Base-by-base conservation (phyloP, 2,329 filamentous ascomycete species). In the Alternaria dauci region DNA sequence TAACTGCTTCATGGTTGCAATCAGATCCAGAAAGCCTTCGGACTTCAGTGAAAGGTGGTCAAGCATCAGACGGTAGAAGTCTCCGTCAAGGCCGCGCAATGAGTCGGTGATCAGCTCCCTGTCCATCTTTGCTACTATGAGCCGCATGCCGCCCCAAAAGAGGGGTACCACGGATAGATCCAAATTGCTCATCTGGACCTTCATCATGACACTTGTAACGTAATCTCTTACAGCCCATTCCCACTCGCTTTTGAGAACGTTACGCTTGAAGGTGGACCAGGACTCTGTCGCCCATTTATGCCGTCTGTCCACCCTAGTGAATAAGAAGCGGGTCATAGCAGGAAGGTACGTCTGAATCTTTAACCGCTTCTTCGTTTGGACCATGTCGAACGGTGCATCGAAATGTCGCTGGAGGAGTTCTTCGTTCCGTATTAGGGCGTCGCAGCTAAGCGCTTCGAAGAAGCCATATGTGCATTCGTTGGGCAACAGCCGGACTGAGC, bases 401-500 rank as follows among this genome's bases (percentile, higher is more conserved):
- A 98, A 97, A 66, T 89, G 84, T 28, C 81, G 70, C 56, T 79
- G 74, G 23, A 90, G 76, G 20, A 85, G 78, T 18, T 80, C 77
- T 56, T 87, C 84, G 64, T 86, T 82, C 23, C 81, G 78, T 62
- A 97, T 83, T 74, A 96, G 93, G 1, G 90, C 85, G 67, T 93
- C 88, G 76, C 91, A 96, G 76, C 93, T 96, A 52, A 98, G 81
- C 0, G 91, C 90, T 76, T 98, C 94, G 71, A 96, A 97, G 30
- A 98, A 87, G 11, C 92, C 90, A 59, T 95, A 86, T 52, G 96
- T 86, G 7, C 92, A 88, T 28, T 86, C 81, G 2, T 85, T 80
- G 28, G 86, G 83, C 26, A 88, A 76, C 26, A 82, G 77, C 53
- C 78, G 76, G 36, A 87, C 80, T 23, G 79, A 82, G 39, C 87